Evolutionary conservation across 441 rosid genomes (phyloP).

Genomic region (Populus hybrid): DNA sequence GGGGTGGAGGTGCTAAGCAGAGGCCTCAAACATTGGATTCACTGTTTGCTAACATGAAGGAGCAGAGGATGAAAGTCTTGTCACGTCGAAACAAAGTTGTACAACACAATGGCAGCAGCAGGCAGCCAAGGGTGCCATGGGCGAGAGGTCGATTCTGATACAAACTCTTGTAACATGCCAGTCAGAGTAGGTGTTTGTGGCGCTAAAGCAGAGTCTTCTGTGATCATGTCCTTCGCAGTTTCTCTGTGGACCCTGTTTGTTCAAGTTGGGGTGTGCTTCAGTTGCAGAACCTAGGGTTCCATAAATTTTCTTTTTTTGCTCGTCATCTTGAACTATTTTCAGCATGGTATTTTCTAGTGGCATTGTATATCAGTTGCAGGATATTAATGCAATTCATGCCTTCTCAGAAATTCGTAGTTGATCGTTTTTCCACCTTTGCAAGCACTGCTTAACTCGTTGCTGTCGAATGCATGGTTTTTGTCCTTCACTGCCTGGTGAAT

Average conservation of each 20-base stretch:
- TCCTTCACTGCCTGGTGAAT: not conserved
- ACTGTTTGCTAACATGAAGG: conserved; percentile 71
- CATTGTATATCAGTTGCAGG: conserved; percentile 4
- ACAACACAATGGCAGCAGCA: conserved; percentile 25
- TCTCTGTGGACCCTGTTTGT: not conserved
- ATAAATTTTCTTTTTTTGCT: not conserved
- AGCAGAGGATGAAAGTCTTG: conserved; percentile 58
- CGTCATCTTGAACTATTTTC: not conserved
- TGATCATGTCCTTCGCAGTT: too few species aligned
- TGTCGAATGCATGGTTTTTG: not conserved
- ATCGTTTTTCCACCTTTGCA: not conserved
- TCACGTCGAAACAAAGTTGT: conserved; percentile 30
- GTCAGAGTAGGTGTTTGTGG: not conserved
- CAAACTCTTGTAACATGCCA: not conserved
- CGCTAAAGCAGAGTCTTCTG: not conserved
- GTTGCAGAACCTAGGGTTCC: not conserved
- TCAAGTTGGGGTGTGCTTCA: conserved; percentile 1
- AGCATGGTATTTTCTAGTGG: not conserved
- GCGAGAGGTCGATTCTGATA: conserved; percentile 45
- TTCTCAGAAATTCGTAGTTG: not conserved
- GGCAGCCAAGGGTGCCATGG: conserved; percentile 46
- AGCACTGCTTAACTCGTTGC: conserved; percentile 51
- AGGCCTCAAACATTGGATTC: conserved; percentile 82
- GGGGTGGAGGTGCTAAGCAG: conserved; percentile 39
- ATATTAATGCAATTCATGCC: not conserved